Base-by-base conservation (phyloP, 2,329 filamentous ascomycete genomes). In the Diaporthe citriasiana region DNA sequence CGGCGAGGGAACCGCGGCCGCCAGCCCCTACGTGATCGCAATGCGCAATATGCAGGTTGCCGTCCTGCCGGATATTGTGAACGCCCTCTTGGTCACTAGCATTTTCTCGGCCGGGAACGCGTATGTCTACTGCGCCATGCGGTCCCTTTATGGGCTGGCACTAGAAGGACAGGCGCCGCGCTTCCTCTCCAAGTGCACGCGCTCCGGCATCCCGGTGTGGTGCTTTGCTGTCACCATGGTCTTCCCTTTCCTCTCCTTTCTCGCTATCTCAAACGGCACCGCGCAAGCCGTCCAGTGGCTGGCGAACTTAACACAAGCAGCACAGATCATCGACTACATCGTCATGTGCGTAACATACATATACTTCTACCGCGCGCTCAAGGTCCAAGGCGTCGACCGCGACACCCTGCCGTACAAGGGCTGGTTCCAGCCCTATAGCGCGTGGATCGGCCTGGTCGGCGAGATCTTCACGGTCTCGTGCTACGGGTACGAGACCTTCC, bases 1-100 rank as follows among this genome's bases (percentile, higher is more conserved):
- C 22, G 77, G 75, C 27, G 74, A 78, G 17, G 80, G 82, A 9
- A 88, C 85, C 7, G 90, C 89, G 10, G 87, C 88, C 3, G 89
- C 89, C 1, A 92, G 90, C 40, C 90, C 90, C 3, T 92, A 91
- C 76, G 89, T 91, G 71, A 90, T 92, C 77, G 89, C 89, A 66
- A 91, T 91, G 88, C 81, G 84, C 71, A 89, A 89, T 76, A 78
- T 91, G 76, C 82, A 85, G 17, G 85, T 92, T 71, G 77, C 80
- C 0, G 87, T 87, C 10, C 85, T 92, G 50, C 89, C 89, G 13
- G 84, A 90, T 68, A 84, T 92, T 25, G 85, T 90, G 77, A 92
- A 92, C 77, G 90, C 89, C 19, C 81, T 88, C 82, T 55, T 76
- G 73, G 59, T 76, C 19, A 71, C 73, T 13, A 71, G 70, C 65